Conservation (phyloP, 2,329 filamentous ascomycete genomes). For the Fusarium pininemorale region DNA sequence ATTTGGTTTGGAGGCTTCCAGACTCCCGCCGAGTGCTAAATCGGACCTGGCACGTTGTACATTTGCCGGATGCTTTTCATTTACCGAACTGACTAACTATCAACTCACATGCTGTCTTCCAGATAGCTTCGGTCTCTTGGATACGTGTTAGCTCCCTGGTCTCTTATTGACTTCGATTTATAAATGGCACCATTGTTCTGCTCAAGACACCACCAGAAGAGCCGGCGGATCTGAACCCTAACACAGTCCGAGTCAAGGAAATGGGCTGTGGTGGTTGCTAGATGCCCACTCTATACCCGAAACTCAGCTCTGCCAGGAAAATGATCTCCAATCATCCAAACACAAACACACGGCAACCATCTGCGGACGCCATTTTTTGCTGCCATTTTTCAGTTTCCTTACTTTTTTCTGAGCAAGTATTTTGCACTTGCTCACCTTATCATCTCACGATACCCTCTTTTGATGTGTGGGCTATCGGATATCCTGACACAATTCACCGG, state of each 20-base stretch:
- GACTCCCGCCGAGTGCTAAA: not conserved
- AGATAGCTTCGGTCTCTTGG: not conserved
- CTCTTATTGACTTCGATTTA: not conserved
- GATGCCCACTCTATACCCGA: slow-evolving; percentile 5
- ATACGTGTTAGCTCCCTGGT: not conserved
- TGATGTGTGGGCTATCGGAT: not conserved
- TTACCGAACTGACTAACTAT: not conserved
- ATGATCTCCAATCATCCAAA: slow-evolving; percentile 17
- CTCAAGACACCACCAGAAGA: not conserved
- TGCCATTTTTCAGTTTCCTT: not conserved
- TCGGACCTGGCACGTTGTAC: not conserved
- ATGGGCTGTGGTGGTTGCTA: not conserved
- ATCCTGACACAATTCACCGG: not conserved
- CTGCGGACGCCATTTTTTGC: not conserved
- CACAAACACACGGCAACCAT: not conserved
- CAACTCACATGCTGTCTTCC: slow-evolving; percentile 5
- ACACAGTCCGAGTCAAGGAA: not conserved
- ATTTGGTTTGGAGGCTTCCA: slow-evolving; percentile 5
- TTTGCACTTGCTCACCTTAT: not conserved
- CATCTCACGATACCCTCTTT: slow-evolving; percentile 11
- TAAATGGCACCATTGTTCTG: slow-evolving; percentile 22
- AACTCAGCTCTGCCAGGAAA: slow-evolving; percentile 11
- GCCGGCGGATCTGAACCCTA: not conserved
- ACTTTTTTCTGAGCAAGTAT: not conserved
- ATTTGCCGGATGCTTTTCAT: slow-evolving; percentile 1